A percentile compares a stretch with the other conserved stretches of the same genome.
Conservation (phyloP, 2,329 filamentous ascomycete genomes). For the Talaromyces atroroseus region DNA sequence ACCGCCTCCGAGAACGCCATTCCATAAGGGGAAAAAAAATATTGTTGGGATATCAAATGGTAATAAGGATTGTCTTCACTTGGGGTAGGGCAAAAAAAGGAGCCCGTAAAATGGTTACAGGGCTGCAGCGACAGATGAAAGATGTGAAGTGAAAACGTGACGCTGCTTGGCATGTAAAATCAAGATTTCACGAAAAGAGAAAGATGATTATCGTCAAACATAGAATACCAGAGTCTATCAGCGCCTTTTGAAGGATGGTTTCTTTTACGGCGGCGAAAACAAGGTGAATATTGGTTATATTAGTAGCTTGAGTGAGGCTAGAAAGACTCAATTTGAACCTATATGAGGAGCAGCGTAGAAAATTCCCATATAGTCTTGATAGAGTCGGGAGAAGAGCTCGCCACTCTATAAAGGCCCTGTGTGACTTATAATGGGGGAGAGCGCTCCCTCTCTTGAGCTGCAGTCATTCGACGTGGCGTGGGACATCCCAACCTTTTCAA, state of each 20-base stretch:
- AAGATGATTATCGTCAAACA: slow-evolving; percentile 29
- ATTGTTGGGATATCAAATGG: slow-evolving; percentile 8
- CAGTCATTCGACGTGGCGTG: too few relatives aligned
- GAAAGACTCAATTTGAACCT: too few relatives aligned
- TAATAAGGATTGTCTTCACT: slow-evolving; percentile 3
- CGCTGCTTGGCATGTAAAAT: slow-evolving; percentile 14
- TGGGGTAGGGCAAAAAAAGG: not conserved
- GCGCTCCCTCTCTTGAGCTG: too few relatives aligned
- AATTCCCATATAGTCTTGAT: too few relatives aligned
- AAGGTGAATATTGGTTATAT: slow-evolving; percentile 95
- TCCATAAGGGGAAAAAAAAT: slow-evolving; percentile 9
- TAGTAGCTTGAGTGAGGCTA: slow-evolving; percentile 95
- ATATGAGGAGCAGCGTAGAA: too few relatives aligned
- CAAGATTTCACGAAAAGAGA: slow-evolving; percentile 12
- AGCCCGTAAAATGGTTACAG: not conserved
- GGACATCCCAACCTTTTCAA: too few relatives aligned
- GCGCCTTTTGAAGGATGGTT: slow-evolving; percentile 94
- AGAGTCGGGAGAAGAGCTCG: too few relatives aligned
- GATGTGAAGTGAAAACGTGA: not conserved
- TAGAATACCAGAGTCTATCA: slow-evolving; percentile 96
- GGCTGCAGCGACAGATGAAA: not conserved
- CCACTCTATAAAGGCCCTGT: too few relatives aligned
- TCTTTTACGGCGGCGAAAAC: slow-evolving; percentile 98
- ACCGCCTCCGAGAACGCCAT: not conserved
- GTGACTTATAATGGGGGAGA: too few relatives aligned